Conservation (phyloP, 2,329 filamentous ascomycete species). For the Colletotrichum sp. region DNA sequence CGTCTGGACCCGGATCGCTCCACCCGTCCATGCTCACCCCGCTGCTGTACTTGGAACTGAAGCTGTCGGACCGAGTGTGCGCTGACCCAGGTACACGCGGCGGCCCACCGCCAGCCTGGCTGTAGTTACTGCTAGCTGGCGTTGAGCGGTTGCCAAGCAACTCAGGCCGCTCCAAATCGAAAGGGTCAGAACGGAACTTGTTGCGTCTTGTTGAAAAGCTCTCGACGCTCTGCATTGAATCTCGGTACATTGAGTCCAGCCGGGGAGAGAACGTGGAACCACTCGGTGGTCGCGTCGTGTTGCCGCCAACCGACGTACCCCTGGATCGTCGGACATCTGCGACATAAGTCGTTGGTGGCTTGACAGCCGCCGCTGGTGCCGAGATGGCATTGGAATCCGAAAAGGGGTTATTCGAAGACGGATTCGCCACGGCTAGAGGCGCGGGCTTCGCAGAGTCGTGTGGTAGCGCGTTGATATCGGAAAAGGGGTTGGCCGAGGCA, state of each 20-base stretch:
- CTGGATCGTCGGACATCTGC: slow-evolving; percentile 54
- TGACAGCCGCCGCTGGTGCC: slow-evolving; percentile 27
- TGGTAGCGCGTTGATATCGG: slow-evolving; percentile 48
- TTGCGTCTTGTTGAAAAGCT: slow-evolving; percentile 53
- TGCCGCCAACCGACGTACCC: slow-evolving; percentile 45
- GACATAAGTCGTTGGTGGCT: slow-evolving; percentile 47
- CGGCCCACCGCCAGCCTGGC: slow-evolving; percentile 24
- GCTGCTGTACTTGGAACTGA: slow-evolving; percentile 54
- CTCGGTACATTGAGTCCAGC: slow-evolving; percentile 46
- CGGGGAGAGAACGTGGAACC: slow-evolving; percentile 26
- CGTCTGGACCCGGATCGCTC: slow-evolving; percentile 61
- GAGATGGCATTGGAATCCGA: slow-evolving; percentile 52
- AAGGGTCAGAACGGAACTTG: slow-evolving; percentile 68
- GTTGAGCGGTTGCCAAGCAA: slow-evolving; percentile 39
- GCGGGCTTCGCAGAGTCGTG: slow-evolving; percentile 43
- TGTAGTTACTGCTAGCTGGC: slow-evolving; percentile 33
- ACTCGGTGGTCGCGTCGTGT: slow-evolving; percentile 29
- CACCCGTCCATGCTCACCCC: slow-evolving; percentile 52
- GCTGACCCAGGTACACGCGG: slow-evolving; percentile 30
- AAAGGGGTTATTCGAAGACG: slow-evolving; percentile 47
- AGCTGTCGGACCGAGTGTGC: slow-evolving; percentile 43
- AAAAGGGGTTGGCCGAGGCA: slow-evolving; percentile 48
- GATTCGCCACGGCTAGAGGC: slow-evolving; percentile 35
- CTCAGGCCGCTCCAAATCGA: slow-evolving; percentile 65
- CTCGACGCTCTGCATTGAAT: slow-evolving; percentile 41